Base-by-base conservation (phyloP, 2,329 filamentous ascomycete genomes). In the Chalara sp. region DNA sequence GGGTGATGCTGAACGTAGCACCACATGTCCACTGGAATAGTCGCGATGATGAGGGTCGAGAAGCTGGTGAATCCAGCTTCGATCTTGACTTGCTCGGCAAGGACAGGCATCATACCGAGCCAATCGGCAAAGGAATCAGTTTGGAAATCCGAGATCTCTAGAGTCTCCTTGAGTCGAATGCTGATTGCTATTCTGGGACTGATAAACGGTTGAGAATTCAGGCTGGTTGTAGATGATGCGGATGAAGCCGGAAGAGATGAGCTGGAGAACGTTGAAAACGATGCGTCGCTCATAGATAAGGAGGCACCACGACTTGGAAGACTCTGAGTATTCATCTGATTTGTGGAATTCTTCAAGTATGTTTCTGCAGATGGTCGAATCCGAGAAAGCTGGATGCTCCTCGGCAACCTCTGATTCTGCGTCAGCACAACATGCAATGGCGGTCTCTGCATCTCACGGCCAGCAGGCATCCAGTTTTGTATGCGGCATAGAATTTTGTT, bases 31-130 rank as follows among this genome's bases (percentile, higher is more conserved):
- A 50, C 11, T 12, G 48, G 48, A 5, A 50, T 13, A 12, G 49
- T 47, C 28, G 47, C 32, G 21, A 51, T 51, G 8, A 51, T 29
- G 4, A 51, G n/a, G 7, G 49, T 46, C 13, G 49, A 51, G 39
- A 43, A 43, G 32, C 44, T 47, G 2, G 28, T 30, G 45, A 51
- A 51, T 5, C 49, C 49, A 43, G 49, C 49, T 48, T 51, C 49
- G 13, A 51, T 40, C 29, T 48, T 42, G 10, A 51, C 40, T 35
- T 47, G 40, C 31, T 42, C 49, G 6, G 32, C 49, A 28, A 39
- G 21, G 4, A 31, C 31, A n/a, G 49, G 49, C 21, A 48, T 44
- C 39, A 43, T 35, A 28, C 49, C 8, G 13, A 51, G 35, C 49
- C 49, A 51, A 5, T 51, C 44, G 30, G 44, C 10, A 39, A 51